A percentile compares a stretch with the other conserved stretches of the same genome.
phyloP scores from a whole-genome alignment of 2,329 filamentous ascomycete genomes.

The Xylaria arbuscula region DNA sequence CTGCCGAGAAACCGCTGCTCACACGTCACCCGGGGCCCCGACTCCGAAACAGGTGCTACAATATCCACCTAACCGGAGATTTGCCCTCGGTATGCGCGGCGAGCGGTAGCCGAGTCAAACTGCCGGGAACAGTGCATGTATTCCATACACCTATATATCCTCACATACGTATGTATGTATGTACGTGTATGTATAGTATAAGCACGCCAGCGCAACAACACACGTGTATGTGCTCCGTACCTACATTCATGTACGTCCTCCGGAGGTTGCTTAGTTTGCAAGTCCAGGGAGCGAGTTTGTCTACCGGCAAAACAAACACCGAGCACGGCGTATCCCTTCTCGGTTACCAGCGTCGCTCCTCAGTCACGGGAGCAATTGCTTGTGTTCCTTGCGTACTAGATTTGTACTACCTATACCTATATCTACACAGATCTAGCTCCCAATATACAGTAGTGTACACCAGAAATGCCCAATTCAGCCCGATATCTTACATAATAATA shows the following conservation, averaged over 20 bases:
- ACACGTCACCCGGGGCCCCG: slow-evolving; percentile 6
- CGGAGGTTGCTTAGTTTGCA: neutral
- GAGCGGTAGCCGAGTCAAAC: slow-evolving; percentile 30
- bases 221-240: neutral
- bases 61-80: slow-evolving; percentile 9
- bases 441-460: too few relatives aligned
- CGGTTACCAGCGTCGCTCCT: slow-evolving; percentile 11
- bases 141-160: too few relatives aligned
- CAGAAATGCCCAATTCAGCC: neutral
- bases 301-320: neutral
- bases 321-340: neutral
- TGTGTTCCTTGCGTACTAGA: too few relatives aligned
- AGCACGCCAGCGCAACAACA: slow-evolving; percentile 1
- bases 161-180: too few relatives aligned
- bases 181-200: neutral
- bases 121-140: neutral
- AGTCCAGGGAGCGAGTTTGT: neutral
- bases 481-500: slow-evolving; percentile 4
- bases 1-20: neutral
- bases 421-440: too few relatives aligned
- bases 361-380: slow-evolving; percentile 13
- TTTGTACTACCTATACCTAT: too few relatives aligned
- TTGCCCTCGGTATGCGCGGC: slow-evolving; percentile 25
- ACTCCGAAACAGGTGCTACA: slow-evolving; percentile 1
- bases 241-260: neutral